phyloP scores from a whole-genome alignment of 371 early-diverging fungal species.

The Rhizomucor pusillus region DNA sequence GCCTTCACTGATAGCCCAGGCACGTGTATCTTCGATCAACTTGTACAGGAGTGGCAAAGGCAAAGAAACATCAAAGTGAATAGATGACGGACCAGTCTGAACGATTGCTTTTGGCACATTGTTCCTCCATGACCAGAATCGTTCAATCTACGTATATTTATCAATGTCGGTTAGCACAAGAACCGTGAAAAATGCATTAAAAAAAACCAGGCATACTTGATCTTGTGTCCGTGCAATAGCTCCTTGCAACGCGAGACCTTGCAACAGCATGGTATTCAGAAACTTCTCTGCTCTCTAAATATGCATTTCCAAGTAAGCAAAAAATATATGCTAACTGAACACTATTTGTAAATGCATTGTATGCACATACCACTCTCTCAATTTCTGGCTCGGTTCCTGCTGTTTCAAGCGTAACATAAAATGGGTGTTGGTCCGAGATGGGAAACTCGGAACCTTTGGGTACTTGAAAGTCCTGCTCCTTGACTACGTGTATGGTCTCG shows the following conservation, averaged over 20 bases:
- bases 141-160: conserved; percentile 18
- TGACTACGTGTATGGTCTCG: conserved; percentile 58
- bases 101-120: conserved; percentile 33
- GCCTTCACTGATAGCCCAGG: conserved; percentile 46
- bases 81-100: conserved; percentile 57
- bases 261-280: conserved; percentile 57
- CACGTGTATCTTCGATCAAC: conserved; percentile 69
- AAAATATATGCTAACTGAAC: not conserved
- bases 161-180: no score
- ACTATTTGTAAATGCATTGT: not conserved
- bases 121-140: conserved; percentile 41
- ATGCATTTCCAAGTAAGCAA: not conserved
- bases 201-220: conserved; percentile 19
- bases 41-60: conserved; percentile 80
- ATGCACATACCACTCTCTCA: conserved; percentile 57
- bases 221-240: conserved; percentile 58
- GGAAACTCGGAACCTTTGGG: conserved; percentile 48
- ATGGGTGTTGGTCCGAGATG: conserved; percentile 54
- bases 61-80: conserved; percentile 78
- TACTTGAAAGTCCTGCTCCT: conserved; percentile 47
- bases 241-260: conserved; percentile 69
- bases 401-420: conserved; percentile 91
- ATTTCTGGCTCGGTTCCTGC: conserved; percentile 81
- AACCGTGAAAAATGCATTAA: conserved; percentile 7
- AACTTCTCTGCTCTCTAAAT: conserved; percentile 59